Base-by-base conservation (phyloP, 257 asterid species). In the Prunella vulgaris region DNA sequence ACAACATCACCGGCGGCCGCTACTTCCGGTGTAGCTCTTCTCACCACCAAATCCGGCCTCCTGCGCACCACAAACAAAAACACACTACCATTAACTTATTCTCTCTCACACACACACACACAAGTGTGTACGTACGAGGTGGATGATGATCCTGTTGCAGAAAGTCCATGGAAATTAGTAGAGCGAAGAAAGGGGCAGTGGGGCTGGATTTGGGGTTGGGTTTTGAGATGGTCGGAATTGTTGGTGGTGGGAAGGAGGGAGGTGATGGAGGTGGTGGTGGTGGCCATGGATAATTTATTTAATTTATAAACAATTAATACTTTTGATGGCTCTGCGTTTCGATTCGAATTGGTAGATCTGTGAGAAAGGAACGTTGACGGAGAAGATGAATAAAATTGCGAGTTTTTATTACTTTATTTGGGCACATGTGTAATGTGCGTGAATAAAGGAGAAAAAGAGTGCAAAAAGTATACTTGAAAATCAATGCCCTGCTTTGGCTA, bases 1-100 rank as follows among this genome's bases (percentile, higher is more conserved):
- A 73, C 9, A 40, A 72, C 46, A 76, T 76, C 80, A 18, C 46
- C 79, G 0, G n/a, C n/a, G n/a, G n/a, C n/a, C n/a, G 78, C 78
- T 4, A 35, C 60, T 53, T 72, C 81, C 25, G 78, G 81, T 0
- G 53, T 67, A 22, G 72, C 78, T 12, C 57, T 66, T 37, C 71
- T 57, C 9, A 42, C 56, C 8, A 72, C 20, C 37, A 61, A 70
- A 61, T 67, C 64, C n/a, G n/a, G n/a, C n/a, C n/a, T n/a, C 61
- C 81, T 77, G n/a, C n/a, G 78, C 75, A 62, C 0, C 10, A 37
- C 7, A 25, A 28, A n/a, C n/a, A 14, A 35, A n/a, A 24, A 48
- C n/a, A n/a, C n/a, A n/a, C n/a, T n/a, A n/a, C n/a, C n/a, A n/a
- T n/a, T n/a, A n/a, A n/a, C n/a, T n/a, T n/a, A n/a, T n/a, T n/a